These are phyloP conservation scores for Vitis rotundifolia DNA, from an alignment of 164 flowering plant genomes.

Conservation along the genomic window DNA sequence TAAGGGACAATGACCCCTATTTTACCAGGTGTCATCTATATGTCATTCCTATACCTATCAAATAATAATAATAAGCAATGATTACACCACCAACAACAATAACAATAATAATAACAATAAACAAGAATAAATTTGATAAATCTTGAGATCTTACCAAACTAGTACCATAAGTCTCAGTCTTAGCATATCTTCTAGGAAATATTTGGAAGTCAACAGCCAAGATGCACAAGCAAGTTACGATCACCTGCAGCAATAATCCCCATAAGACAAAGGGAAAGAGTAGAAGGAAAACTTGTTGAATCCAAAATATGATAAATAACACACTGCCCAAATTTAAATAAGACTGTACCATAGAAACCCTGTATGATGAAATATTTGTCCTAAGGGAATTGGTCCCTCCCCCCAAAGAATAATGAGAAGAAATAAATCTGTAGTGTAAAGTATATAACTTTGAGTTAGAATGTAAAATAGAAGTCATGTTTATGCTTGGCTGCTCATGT, in stretches of 20 bases:
- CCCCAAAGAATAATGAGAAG: conserved; percentile 19
- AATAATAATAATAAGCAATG: background rate
- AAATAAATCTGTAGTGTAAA: conserved; percentile 38
- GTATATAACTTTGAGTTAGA: background rate
- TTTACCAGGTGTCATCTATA: background rate
- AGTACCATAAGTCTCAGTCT: conserved; percentile 91
- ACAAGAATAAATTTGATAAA: background rate
- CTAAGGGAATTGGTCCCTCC: conserved; percentile 41
- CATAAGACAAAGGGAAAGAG: conserved; percentile 6
- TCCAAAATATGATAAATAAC: conserved; percentile 6
- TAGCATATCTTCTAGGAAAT: conserved; percentile 91
- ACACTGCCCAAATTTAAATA: background rate
- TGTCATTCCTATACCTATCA: background rate
- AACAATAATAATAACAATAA: background rate
- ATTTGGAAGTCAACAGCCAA: conserved; percentile 92
- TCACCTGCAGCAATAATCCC: conserved; percentile 61
- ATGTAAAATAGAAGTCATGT: background rate
- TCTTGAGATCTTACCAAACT: conserved; percentile 59
- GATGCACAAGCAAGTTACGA: conserved; percentile 80
- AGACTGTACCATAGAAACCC: conserved; percentile 65
- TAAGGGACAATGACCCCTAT: no score
- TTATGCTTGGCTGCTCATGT: background rate
- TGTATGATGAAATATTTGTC: conserved; percentile 60
- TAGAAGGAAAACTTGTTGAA: background rate
- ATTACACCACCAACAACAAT: background rate